phyloP scores from a whole-genome alignment of 2,329 filamentous ascomycete species.

The Acrodontium crateriforme region DNA sequence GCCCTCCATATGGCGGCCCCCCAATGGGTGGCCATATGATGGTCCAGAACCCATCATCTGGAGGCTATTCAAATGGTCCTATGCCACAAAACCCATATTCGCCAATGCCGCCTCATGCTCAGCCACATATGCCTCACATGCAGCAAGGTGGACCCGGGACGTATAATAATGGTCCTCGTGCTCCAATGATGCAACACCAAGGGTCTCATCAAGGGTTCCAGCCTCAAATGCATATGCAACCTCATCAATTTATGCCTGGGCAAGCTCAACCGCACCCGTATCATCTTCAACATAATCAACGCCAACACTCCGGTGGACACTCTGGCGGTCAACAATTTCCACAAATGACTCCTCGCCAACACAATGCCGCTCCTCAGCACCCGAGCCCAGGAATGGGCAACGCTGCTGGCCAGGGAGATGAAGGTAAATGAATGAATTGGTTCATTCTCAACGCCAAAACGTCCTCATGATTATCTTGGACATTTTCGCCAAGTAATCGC shows the following conservation, averaged over 20 bases:
- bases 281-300: constrained; percentile 13
- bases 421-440: constrained; percentile 1
- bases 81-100: constrained; percentile 60
- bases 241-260: constrained; percentile 9
- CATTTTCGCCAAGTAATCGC: too few species aligned
- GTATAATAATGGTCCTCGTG: constrained; percentile 67
- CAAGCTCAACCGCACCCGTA: constrained; percentile 14
- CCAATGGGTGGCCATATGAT: constrained; percentile 62
- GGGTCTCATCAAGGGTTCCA: constrained; percentile 76
- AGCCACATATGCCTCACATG: constrained; percentile 43
- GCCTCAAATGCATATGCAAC: constrained; percentile 8
- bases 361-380: constrained; percentile 14
- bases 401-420: background rate
- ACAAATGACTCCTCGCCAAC: constrained; percentile 22
- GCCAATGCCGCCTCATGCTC: constrained; percentile 48
- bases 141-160: constrained; percentile 36
- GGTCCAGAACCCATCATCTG: constrained; percentile 60
- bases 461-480: too few species aligned
- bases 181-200: constrained; percentile 87
- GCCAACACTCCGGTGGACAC: constrained; percentile 16
- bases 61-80: constrained; percentile 56
- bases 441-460: too few species aligned
- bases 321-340: constrained; percentile 8
- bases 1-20: constrained; percentile 8
- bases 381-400: background rate